A percentile compares a stretch with the other conserved stretches of the same genome.
Evolutionary conservation across 305 asterid species (phyloP).

Genomic region (Vinca major): DNA sequence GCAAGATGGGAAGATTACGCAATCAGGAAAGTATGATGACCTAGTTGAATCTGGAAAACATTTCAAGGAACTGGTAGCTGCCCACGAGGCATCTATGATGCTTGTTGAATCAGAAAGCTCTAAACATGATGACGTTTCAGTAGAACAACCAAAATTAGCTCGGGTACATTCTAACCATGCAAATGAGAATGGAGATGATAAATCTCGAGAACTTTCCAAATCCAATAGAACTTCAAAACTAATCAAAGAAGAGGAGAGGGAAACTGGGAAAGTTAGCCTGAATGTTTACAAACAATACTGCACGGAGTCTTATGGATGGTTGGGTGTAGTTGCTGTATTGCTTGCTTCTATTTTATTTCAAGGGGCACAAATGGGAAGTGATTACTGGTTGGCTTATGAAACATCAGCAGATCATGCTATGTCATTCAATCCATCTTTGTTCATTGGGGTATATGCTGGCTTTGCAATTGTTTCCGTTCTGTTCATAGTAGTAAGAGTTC

Average conservation of each 20-base stretch:
- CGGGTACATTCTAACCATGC: constrained; percentile 33
- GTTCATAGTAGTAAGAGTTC: constrained; percentile 39
- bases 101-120: constrained; percentile 71
- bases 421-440: constrained; percentile 58
- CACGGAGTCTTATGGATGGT: constrained; percentile 86
- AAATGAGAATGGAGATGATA: constrained; percentile 46
- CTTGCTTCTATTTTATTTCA: constrained; percentile 59
- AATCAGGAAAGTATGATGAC: constrained; percentile 69
- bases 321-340: constrained; percentile 47
- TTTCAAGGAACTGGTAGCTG: constrained; percentile 70
- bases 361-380: constrained; percentile 62
- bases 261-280: constrained; percentile 66
- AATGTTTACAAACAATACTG: constrained; percentile 61
- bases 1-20: constrained; percentile 80
- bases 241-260: constrained; percentile 89
- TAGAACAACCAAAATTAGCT: constrained; percentile 25
- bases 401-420: constrained; percentile 51
- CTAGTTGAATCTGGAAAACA: constrained; percentile 53
- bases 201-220: constrained; percentile 30
- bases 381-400: constrained; percentile 89
- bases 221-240: constrained; percentile 54
- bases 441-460: constrained; percentile 54
- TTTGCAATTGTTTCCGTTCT: constrained; percentile 38
- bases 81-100: constrained; percentile 88
- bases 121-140: constrained; percentile 23